Conservation (phyloP, 805 yeast genomes). For the Pichia cabralensis region DNA sequence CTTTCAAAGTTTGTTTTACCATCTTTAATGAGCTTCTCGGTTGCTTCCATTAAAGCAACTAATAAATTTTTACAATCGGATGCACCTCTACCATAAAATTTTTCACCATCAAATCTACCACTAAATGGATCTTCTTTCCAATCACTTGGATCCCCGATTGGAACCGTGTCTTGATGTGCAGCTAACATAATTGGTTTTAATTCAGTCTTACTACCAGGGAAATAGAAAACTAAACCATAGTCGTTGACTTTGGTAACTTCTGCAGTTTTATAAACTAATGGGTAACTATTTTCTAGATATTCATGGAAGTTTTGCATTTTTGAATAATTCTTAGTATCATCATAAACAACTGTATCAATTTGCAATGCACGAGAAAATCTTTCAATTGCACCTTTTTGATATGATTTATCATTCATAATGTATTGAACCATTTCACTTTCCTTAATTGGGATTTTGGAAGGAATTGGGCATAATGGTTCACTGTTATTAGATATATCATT, state of each 20-base stretch:
- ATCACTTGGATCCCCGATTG: slow-evolving; percentile 44
- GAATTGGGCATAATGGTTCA: slow-evolving; percentile 18
- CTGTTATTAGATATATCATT: too few species aligned
- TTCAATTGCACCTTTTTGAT: slow-evolving; percentile 28
- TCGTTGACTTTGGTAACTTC: slow-evolving; percentile 47
- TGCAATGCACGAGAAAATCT: slow-evolving; percentile 41
- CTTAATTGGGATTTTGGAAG: slow-evolving; percentile 14
- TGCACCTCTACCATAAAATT: slow-evolving; percentile 70
- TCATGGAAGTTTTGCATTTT: slow-evolving; percentile 18
- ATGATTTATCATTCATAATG: slow-evolving; percentile 27
- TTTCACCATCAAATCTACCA: slow-evolving; percentile 57
- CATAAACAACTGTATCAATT: slow-evolving; percentile 39
- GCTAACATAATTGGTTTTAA: slow-evolving; percentile 59
- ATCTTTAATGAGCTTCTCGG: slow-evolving; percentile 40
- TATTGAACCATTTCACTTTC: slow-evolving; percentile 11
- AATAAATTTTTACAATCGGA: slow-evolving; percentile 66
- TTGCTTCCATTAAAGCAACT: slow-evolving; percentile 54
- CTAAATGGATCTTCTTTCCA: slow-evolving; percentile 65
- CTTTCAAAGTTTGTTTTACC: slow-evolving; percentile 47
- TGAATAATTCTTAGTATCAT: slow-evolving; percentile 12
- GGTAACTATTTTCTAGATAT: slow-evolving; percentile 10
- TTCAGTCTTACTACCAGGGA: slow-evolving; percentile 42
- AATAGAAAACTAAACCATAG: slow-evolving; percentile 55
- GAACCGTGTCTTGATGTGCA: slow-evolving; percentile 80
- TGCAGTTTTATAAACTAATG: slow-evolving; percentile 30